Conservation (phyloP, 1,284 basidiomycete genomes). For the Apiotrichum sp. region DNA sequence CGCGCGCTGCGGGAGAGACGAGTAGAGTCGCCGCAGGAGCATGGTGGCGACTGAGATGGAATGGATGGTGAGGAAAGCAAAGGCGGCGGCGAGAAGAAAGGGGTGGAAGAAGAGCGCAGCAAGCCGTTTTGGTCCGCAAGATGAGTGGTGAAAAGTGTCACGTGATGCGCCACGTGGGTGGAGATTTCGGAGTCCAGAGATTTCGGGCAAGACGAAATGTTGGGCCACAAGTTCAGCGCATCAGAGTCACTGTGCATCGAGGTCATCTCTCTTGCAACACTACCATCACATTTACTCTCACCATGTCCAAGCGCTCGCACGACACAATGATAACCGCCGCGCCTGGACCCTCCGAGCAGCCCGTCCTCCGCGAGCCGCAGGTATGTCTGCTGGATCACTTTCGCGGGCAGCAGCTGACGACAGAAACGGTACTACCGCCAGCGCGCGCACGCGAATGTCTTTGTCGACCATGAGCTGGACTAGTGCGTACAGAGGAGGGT, state of each 20-base stretch:
- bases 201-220: too few species aligned
- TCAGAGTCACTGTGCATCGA: too few species aligned
- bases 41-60: conserved; percentile 14
- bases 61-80: conserved; percentile 6
- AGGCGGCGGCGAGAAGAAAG: not conserved
- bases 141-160: not conserved
- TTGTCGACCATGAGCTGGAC: conserved; percentile 87
- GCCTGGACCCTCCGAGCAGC: conserved; percentile 11
- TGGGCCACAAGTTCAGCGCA: too few species aligned
- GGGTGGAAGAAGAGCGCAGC: too few species aligned
- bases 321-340: conserved; percentile 15
- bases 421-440: conserved; percentile 96
- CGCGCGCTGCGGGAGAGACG: conserved; percentile 20
- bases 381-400: conserved; percentile 11
- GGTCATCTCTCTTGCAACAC: too few species aligned
- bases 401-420: not conserved
- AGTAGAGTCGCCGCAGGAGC: conserved; percentile 34
- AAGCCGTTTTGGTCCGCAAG: not conserved
- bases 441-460: conserved; percentile 95
- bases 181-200: not conserved
- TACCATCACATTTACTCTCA: not conserved
- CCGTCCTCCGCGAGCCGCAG: conserved; percentile 32
- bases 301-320: conserved; percentile 34
- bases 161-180: not conserved
- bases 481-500: conserved; percentile 52